Evolutionary conservation across 139 green algal species (phyloP).

Genomic region (Auxenochlorella pyrenoidosa): DNA sequence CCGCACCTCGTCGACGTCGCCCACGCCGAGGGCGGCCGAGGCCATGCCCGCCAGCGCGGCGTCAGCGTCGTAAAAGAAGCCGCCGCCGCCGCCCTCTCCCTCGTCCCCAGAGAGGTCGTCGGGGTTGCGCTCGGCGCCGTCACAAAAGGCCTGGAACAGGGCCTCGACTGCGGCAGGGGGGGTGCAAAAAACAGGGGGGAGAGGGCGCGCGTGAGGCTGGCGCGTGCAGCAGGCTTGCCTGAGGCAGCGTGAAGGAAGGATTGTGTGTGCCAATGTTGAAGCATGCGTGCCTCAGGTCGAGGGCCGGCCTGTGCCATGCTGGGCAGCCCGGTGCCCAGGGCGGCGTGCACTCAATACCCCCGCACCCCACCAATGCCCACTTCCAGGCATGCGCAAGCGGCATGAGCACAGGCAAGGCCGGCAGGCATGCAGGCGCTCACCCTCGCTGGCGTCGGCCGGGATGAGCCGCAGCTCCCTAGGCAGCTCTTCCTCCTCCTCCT

Average conservation of each 20-base stretch:
- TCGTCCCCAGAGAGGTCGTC: constrained; percentile 14
- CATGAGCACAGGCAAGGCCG: too few species aligned
- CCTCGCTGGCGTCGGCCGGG: constrained; percentile 4
- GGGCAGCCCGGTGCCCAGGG: too few species aligned
- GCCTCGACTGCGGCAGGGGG: constrained; percentile 22
- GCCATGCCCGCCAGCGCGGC: constrained; percentile 32
- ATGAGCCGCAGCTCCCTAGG: constrained; percentile 30
- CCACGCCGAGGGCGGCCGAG: neutral
- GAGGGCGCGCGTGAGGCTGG: neutral
- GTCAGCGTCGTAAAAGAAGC: constrained; percentile 41
- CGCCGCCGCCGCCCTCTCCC: constrained; percentile 5
- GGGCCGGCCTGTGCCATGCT: too few species aligned
- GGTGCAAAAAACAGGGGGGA: neutral
- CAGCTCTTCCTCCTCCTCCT: constrained; percentile 6
- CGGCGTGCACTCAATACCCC: too few species aligned
- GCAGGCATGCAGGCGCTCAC: too few species aligned
- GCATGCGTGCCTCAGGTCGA: too few species aligned
- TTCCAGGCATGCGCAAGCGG: too few species aligned
- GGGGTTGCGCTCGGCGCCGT: constrained; percentile 52
- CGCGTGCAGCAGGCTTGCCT: too few species aligned
- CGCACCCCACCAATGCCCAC: too few species aligned
- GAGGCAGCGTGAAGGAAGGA: too few species aligned
- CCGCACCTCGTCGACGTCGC: constrained; percentile 36
- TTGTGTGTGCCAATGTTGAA: too few species aligned
- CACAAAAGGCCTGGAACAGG: constrained; percentile 50